Base-by-base conservation (phyloP, 805 yeast species). In the Wickerhamomyces hampshirensis region DNA sequence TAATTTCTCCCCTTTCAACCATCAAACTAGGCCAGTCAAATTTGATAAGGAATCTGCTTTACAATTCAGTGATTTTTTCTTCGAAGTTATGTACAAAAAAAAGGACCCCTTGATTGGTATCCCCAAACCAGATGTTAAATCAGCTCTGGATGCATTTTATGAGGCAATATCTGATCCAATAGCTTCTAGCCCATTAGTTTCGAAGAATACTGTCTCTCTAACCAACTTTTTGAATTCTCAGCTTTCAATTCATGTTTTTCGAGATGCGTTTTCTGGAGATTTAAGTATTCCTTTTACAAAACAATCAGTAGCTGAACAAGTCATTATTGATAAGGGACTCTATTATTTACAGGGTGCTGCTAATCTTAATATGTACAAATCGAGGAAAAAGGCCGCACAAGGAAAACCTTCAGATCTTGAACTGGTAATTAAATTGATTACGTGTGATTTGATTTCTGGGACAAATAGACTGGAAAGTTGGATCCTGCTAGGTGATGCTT, bases 381-480 rank as follows among this genome's bases (percentile, higher is more conserved):
- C 75, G 9, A 65, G 96, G 31, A 84, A 84, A 51, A 75, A 87
- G 40, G 71, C 84, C 3, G 76, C 80, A 68, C 94, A 87, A 45
- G 84, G 89, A 9, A 68, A 95, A 38, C 77, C 83, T 0, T 84
- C 87, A 4, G 97, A 88, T 51, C 56, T 91, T 26, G 93, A 84
- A 39, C 70, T 74, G 29, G 85, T 93, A 2, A 73, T 85, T 13
- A 69, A 71, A 32, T 72, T 80, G 56, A 68, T 88, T 40, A 71
- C 68, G 33, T 63, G 67, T 36, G 98, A 93, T 55, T 58, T 93
- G 13, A 50, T 78, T 1, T 79, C 79, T 48, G 77, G 83, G 4
- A 70, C 83, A 2, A 62, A 71, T 27, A 63, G 96, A 21, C 68
- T 81, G 31, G 98, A 93, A 58, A 77, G 85, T 7, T 93, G 99